A percentile compares a stretch with the other conserved stretches of the same genome.
Conservation (phyloP, 2,329 filamentous ascomycete species). For the Cordyceps tenuipes region DNA sequence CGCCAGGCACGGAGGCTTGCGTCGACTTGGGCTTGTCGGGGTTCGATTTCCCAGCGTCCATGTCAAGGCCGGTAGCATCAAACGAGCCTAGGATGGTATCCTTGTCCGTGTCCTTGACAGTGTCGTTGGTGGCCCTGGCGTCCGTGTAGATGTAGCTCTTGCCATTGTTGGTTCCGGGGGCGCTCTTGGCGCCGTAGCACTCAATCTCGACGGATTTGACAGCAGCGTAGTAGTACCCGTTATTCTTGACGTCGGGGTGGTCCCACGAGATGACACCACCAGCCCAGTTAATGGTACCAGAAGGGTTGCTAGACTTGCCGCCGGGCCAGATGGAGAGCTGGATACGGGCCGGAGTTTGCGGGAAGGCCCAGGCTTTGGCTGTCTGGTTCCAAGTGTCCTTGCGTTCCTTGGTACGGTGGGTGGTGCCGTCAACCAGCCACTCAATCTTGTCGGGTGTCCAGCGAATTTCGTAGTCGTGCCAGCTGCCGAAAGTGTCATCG, state of each 20-base stretch:
- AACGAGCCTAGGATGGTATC: slow-evolving; percentile 70
- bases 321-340: slow-evolving; percentile 96
- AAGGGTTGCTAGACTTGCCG: slow-evolving; percentile 66
- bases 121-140: slow-evolving; percentile 59
- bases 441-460: slow-evolving; percentile 82
- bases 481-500: slow-evolving; percentile 65
- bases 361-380: slow-evolving; percentile 73
- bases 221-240: slow-evolving; percentile 83
- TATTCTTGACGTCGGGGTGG: slow-evolving; percentile 60
- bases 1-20: slow-evolving; percentile 23
- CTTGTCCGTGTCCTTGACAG: slow-evolving; percentile 67
- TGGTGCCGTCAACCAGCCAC: slow-evolving; percentile 79
- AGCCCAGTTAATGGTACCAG: slow-evolving; percentile 86
- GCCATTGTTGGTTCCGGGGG: slow-evolving; percentile 60
- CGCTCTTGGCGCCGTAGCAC: slow-evolving; percentile 62
- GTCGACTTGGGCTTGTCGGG: slow-evolving; percentile 14
- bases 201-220: slow-evolving; percentile 71
- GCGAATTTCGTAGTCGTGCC: slow-evolving; percentile 85
- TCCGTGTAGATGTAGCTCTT: slow-evolving; percentile 70
- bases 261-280: slow-evolving; percentile 84
- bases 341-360: slow-evolving; percentile 83
- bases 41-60: slow-evolving; percentile 37
- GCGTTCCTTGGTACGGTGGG: slow-evolving; percentile 65
- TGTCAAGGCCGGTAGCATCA: slow-evolving; percentile 71
- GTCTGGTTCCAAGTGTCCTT: slow-evolving; percentile 81